Evolutionary conservation across 1,139 yeast species (phyloP).

Genomic region (Pichia sp.): DNA sequence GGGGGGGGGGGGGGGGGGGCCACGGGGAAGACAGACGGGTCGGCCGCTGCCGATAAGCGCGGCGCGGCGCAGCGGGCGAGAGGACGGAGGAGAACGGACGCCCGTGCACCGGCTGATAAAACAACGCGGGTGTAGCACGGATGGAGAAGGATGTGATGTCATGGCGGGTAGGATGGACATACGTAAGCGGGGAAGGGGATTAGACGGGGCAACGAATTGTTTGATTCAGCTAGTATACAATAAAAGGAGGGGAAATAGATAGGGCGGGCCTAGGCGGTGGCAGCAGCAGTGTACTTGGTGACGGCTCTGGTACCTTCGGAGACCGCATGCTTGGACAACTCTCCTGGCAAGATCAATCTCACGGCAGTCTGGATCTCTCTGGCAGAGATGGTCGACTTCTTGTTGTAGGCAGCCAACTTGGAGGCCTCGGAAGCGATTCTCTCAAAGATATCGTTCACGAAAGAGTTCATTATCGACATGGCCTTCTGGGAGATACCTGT

Average conservation of each 20-base stretch:
- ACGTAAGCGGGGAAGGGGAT: neutral
- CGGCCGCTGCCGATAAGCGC: neutral
- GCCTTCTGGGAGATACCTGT: conserved; percentile 99
- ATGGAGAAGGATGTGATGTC: neutral
- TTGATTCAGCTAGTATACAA: neutral
- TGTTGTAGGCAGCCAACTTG: conserved; percentile 98
- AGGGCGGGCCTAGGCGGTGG: conserved; percentile 37
- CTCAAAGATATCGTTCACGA: conserved; percentile 93
- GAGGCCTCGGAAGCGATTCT: conserved; percentile 98
- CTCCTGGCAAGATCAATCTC: conserved; percentile 98
- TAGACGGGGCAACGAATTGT: neutral
- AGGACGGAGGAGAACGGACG: neutral
- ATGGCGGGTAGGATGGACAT: neutral
- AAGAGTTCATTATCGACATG: conserved; percentile 98
- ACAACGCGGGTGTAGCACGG: neutral
- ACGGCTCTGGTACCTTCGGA: conserved; percentile 99
- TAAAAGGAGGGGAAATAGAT: neutral
- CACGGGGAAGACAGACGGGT: neutral
- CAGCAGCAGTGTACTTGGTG: conserved; percentile 94
- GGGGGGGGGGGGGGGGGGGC: neutral
- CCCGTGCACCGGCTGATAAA: neutral
- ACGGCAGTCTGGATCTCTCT: conserved; percentile 99
- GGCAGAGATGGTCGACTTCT: conserved; percentile 97
- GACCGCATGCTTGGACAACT: conserved; percentile 98
- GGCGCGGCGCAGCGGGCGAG: neutral